phyloP scores from a whole-genome alignment of 148 eudicot genomes.

The Rhododendron williamsianum region DNA sequence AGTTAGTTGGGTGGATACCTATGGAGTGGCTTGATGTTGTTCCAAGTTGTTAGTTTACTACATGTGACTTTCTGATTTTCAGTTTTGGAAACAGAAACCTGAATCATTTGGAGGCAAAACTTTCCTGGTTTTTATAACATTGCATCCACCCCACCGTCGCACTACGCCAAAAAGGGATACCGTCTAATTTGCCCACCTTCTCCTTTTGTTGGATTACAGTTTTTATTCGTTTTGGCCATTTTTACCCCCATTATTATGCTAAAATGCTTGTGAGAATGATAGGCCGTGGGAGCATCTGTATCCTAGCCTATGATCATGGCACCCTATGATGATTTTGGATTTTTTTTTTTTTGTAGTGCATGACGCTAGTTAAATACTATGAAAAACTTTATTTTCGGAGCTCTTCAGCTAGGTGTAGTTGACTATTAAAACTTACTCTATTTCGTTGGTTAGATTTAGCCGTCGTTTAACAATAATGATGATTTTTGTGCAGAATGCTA shows the following conservation, averaged over 20 bases:
- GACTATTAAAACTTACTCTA: neutral
- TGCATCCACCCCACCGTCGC: neutral
- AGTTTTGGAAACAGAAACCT: neutral
- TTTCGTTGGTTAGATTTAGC: neutral
- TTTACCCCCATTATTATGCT: neutral
- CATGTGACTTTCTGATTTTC: neutral
- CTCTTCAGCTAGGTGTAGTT: neutral
- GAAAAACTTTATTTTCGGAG: neutral
- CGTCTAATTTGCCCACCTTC: neutral
- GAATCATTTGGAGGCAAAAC: neutral
- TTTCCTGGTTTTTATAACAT: neutral
- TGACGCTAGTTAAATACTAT: neutral
- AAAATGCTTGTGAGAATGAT: neutral
- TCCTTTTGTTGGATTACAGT: neutral
- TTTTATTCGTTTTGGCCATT: neutral
- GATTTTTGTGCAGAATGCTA: slow-evolving; percentile 62
- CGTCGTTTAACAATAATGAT: neutral
- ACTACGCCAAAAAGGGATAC: neutral
- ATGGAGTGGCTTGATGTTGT: neutral
- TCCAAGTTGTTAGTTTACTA: neutral
- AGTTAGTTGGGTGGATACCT: neutral
- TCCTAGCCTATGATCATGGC: neutral
- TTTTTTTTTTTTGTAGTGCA: neutral
- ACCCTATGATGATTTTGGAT: neutral
- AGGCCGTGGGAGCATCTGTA: neutral